Base-by-base conservation (phyloP, 805 yeast genomes). In the Ogataea sp. region DNA sequence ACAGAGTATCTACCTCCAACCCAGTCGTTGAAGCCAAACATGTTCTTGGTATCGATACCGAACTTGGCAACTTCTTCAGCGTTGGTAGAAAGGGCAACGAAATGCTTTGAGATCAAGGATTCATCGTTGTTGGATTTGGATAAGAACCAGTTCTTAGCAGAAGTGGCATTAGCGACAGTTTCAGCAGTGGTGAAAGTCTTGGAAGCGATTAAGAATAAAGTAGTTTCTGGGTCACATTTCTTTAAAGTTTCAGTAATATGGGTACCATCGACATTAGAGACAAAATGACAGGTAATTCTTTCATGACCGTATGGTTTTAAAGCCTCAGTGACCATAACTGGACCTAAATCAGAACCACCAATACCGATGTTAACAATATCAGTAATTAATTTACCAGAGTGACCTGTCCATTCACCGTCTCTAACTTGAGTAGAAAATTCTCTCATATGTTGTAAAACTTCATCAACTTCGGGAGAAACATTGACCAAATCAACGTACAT, bases 1-100 rank as follows among this genome's bases (percentile, higher is more conserved):
- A 93, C 98, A n/a, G 98, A 93, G 80, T 93, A 93, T 68, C 99
- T 83, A 61, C 99, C 99, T 59, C 99, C 99, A 49, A 93, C 99
- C 98, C 98, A 93, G 69, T 71, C 82, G 65, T 89, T 96, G 58
- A 93, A 93, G 48, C 95, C 97, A 67, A 93, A 93, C 99, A 93
- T 93, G 75, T 93, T 93, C 64, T 79, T 83, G 61, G 96, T 79
- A 71, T 93, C 97, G 52, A 93, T 93, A 59, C 99, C 99, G 56
- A 93, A 93, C 69, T 86, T 84, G 56, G 81, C 73, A 48, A 93
- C 99, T 66, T 84, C 97, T 38, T 65, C 67, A 45, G 86, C 94
- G 64, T 93, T 93, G 47, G 98, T 93, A 46, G 96, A 86, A 51
- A 93, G 73, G 42, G 98, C 98, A 54, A 81, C 98, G 60, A 93